Evolutionary conservation across 2,329 filamentous ascomycete genomes (phyloP).

Genomic region (Trichoderma oligosporum): DNA sequence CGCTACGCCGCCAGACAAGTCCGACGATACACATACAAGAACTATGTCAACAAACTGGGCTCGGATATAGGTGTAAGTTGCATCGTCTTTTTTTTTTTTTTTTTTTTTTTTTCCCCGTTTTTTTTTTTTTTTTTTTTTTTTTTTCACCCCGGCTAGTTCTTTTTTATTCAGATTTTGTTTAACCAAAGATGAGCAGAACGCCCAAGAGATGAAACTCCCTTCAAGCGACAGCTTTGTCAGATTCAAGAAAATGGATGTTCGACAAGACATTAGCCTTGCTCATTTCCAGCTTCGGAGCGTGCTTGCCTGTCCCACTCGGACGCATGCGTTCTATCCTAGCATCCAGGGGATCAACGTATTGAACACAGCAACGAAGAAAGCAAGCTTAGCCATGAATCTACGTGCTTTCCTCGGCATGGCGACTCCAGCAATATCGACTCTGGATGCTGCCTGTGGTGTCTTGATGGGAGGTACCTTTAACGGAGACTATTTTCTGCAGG

Average conservation of each 20-base stretch:
- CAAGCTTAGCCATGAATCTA: slow-evolving; percentile 45
- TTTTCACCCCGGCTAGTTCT: too few relatives aligned
- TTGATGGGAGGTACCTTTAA: slow-evolving; percentile 57
- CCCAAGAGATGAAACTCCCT: slow-evolving; percentile 31
- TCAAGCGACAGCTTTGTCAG: slow-evolving; percentile 51
- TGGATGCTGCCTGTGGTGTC: slow-evolving; percentile 52
- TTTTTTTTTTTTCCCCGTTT: background rate
- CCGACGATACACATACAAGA: slow-evolving; percentile 49
- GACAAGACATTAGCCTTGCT: slow-evolving; percentile 51
- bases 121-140: background rate
- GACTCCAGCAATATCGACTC: slow-evolving; percentile 44
- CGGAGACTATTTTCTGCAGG: slow-evolving; percentile 51
- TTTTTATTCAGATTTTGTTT: background rate
- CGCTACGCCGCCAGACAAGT: slow-evolving; percentile 46
- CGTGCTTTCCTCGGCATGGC: slow-evolving; percentile 35
- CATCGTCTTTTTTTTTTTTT: background rate
- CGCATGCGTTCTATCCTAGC: slow-evolving; percentile 55
- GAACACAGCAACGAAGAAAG: slow-evolving; percentile 47
- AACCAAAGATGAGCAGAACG: background rate
- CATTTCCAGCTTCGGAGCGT: slow-evolving; percentile 66
- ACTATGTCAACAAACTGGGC: slow-evolving; percentile 52
- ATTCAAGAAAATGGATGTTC: slow-evolving; percentile 55
- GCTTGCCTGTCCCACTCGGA: slow-evolving; percentile 53
- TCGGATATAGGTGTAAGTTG: slow-evolving; percentile 40
- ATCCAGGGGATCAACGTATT: slow-evolving; percentile 47